Evolutionary conservation across 345 rosid species (phyloP).

Genomic region (Psidium guajava): DNA sequence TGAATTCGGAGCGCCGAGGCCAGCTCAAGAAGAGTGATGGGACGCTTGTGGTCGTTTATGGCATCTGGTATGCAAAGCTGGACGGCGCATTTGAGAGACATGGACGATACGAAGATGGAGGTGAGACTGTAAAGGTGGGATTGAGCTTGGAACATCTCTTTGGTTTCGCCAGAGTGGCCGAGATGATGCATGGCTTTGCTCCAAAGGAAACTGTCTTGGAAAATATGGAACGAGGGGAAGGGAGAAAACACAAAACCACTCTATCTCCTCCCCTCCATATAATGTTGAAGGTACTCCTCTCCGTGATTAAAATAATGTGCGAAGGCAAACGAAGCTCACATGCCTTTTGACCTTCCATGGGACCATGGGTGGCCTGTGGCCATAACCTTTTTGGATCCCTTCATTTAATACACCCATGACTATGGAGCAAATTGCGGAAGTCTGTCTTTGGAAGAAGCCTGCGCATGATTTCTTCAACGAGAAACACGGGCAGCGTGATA

Average conservation of each 20-base stretch:
- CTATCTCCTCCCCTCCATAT: not conserved
- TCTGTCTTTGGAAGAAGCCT: not conserved
- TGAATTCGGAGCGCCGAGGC: conserved; percentile 18
- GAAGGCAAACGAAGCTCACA: not conserved
- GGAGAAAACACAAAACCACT: not conserved
- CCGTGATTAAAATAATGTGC: not conserved
- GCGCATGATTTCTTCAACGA: not conserved
- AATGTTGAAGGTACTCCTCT: no score
- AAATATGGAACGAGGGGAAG: not conserved
- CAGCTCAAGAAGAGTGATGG: conserved; percentile 28
- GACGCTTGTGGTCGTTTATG: conserved; percentile 21
- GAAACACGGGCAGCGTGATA: not conserved
- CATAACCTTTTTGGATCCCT: no score
- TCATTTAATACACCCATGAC: no score
- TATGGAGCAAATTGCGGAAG: not conserved
- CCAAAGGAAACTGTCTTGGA: not conserved
- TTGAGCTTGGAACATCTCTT: conserved; percentile 27
- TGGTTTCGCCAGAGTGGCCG: not conserved
- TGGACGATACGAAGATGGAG: conserved; percentile 23
- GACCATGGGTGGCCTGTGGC: not conserved
- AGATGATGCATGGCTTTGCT: not conserved
- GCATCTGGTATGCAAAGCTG: conserved; percentile 30
- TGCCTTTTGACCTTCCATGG: not conserved
- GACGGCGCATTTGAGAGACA: conserved; percentile 37
- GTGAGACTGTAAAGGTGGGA: conserved; percentile 21